Percentiles rank a stretch among this genome's conserved stretches.
These are phyloP conservation scores for Neospermospora avenae DNA, from an alignment of 2,329 filamentous ascomycete genomes.

Conservation along the genomic window DNA sequence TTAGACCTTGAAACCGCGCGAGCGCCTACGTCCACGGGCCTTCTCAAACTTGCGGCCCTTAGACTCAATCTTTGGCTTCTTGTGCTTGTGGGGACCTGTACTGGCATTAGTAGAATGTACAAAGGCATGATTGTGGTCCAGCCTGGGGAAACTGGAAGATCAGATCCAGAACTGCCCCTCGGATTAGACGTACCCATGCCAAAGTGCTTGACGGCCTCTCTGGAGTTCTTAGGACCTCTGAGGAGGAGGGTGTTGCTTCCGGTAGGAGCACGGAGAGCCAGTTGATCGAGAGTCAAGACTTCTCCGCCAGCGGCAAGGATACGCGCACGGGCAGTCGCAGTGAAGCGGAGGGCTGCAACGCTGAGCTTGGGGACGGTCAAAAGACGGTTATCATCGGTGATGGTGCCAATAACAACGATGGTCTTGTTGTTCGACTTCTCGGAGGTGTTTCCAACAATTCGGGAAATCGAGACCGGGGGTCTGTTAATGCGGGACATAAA, in stretches of 20 bases:
- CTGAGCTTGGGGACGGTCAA: slow-evolving; percentile 87
- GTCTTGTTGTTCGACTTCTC: slow-evolving; percentile 71
- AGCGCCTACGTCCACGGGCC: slow-evolving; percentile 97
- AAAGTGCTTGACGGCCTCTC: slow-evolving; percentile 99
- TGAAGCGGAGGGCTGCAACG: slow-evolving; percentile 94
- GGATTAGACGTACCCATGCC: slow-evolving; percentile 63
- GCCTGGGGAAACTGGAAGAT: no score
- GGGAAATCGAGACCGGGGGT: slow-evolving; percentile 88
- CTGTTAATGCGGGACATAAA: slow-evolving; percentile 99
- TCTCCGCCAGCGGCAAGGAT: slow-evolving; percentile 93
- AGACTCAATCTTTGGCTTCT: slow-evolving; percentile 96
- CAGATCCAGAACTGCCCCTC: not conserved
- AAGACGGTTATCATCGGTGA: slow-evolving; percentile 97
- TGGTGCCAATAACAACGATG: slow-evolving; percentile 87
- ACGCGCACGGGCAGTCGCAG: slow-evolving; percentile 89
- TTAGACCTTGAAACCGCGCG: slow-evolving; percentile 99
- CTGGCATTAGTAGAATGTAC: not conserved
- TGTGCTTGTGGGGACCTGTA: slow-evolving; percentile 10
- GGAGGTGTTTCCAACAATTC: slow-evolving; percentile 73
- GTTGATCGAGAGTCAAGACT: slow-evolving; percentile 93
- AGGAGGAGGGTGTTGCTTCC: slow-evolving; percentile 96
- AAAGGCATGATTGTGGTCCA: not conserved
- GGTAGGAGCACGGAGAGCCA: slow-evolving; percentile 91
- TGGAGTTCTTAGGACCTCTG: slow-evolving; percentile 95
- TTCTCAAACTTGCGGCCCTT: slow-evolving; percentile 99